Percentiles rank a stretch among this genome's conserved stretches.
These are phyloP conservation scores for Phialemoniopsis sp. DNA, from an alignment of 2,329 filamentous ascomycete genomes.

Conservation along the genomic window DNA sequence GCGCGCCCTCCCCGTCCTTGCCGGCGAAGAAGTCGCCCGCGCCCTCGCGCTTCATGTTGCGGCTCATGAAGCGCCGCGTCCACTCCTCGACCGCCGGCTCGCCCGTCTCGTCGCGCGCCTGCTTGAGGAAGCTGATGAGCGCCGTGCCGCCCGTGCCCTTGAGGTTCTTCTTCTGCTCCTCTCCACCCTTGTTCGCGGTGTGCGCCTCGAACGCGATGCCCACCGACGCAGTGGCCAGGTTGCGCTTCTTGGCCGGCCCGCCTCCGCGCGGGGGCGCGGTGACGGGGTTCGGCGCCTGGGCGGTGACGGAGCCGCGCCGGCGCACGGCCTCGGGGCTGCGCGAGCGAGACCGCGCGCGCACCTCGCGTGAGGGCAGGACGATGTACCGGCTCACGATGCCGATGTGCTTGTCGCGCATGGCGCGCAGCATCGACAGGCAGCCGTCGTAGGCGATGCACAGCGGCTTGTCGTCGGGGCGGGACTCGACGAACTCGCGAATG, in stretches of 20 bases:
- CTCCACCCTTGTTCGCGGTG: conserved; percentile 6
- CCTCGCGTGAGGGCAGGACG: conserved; percentile 78
- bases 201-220: conserved; percentile 19
- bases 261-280: conserved; percentile 43
- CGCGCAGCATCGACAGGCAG: conserved; percentile 66
- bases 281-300: conserved; percentile 56
- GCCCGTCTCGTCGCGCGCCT: conserved; percentile 92
- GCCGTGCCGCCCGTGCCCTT: conserved; percentile 92
- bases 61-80: conserved; percentile 54
- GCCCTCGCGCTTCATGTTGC: conserved; percentile 38
- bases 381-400: conserved; percentile 96
- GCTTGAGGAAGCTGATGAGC: conserved; percentile 92
- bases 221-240: conserved; percentile 2
- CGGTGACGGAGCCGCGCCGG: conserved; percentile 17
- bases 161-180: conserved; percentile 51
- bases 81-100: conserved; percentile 77
- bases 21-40: conserved; percentile 55
- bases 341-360: conserved; percentile 59
- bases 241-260: conserved; percentile 2
- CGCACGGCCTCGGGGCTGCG: conserved; percentile 43
- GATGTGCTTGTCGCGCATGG: conserved; percentile 89
- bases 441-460: conserved; percentile 84
- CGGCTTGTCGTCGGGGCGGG: conserved; percentile 53
- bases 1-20: conserved; percentile 38
- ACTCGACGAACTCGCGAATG: conserved; percentile 77